Evolutionary conservation across 108 stramenopile genomes (phyloP).

Genomic region (Discostella pseudostelligera): DNA sequence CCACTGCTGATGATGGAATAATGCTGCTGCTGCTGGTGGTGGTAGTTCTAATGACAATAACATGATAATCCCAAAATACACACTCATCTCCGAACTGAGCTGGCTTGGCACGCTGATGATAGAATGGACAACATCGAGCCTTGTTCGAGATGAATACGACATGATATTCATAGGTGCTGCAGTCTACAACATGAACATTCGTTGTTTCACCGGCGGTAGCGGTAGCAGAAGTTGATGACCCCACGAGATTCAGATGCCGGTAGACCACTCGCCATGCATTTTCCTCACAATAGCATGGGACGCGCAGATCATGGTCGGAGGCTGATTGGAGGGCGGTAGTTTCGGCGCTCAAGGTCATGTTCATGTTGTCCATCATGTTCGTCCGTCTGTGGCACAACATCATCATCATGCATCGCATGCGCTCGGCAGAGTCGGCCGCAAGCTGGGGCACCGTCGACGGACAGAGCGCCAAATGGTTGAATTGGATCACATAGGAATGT

Average conservation of each 20-base stretch:
- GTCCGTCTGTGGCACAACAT: too few species aligned
- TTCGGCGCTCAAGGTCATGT: too few species aligned
- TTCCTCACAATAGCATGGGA: constrained; percentile 88
- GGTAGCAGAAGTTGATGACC: constrained; percentile 4
- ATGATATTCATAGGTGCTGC: constrained; percentile 27
- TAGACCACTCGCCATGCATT: constrained; percentile 81
- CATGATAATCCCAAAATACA: constrained; percentile 89
- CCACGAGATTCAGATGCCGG: constrained; percentile 37
- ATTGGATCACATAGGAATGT: too few species aligned
- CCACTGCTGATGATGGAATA: neutral
- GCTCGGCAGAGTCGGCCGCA: too few species aligned
- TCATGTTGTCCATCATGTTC: too few species aligned
- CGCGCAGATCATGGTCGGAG: constrained; percentile 62
- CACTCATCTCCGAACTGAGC: constrained; percentile 28
- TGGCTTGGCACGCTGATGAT: constrained; percentile 54
- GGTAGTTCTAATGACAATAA: constrained; percentile 52
- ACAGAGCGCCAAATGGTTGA: too few species aligned
- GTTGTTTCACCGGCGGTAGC: too few species aligned
- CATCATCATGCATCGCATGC: too few species aligned
- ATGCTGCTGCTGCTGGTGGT: neutral
- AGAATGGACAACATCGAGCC: constrained; percentile 68
- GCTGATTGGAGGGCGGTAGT: constrained; percentile 47
- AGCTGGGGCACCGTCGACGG: too few species aligned
- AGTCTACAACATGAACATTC: too few species aligned
- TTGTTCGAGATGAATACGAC: constrained; percentile 77